A percentile compares a stretch with the other conserved stretches of the same genome.
Conservation (phyloP, 305 asterid species). For the Plantago lanceolata region DNA sequence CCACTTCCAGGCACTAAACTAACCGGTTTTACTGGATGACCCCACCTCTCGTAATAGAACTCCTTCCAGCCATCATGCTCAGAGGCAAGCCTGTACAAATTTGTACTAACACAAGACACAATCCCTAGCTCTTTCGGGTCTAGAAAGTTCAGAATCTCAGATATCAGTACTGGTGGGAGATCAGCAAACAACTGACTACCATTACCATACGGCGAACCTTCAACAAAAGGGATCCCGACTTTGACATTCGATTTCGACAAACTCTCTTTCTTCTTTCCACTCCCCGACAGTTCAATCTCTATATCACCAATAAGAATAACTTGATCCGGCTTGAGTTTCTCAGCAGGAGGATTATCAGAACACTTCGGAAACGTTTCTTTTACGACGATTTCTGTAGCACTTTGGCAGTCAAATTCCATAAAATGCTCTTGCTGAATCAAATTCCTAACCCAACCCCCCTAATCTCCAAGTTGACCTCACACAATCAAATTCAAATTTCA, state of each 20-base stretch:
- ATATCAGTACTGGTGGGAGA: slow-evolving; percentile 69
- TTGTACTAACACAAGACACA: slow-evolving; percentile 68
- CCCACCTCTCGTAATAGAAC: slow-evolving; percentile 90
- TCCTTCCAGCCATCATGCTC: slow-evolving; percentile 87
- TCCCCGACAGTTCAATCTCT: slow-evolving; percentile 24
- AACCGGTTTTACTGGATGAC: slow-evolving; percentile 40
- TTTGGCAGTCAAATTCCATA: slow-evolving; percentile 95
- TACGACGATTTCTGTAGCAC: slow-evolving; percentile 37
- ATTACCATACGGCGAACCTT: slow-evolving; percentile 22
- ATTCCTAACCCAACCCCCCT: slow-evolving; percentile 9
- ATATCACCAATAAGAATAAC: slow-evolving; percentile 15
- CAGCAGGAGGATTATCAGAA: slow-evolving; percentile 29
- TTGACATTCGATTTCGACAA: slow-evolving; percentile 27
- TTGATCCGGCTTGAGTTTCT: slow-evolving; percentile 27
- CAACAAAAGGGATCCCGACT: slow-evolving; percentile 34
- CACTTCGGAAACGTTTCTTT: slow-evolving; percentile 31
- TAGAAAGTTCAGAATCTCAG: slow-evolving; percentile 69
- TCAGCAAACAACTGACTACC: slow-evolving; percentile 45
- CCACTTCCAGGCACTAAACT: slow-evolving; percentile 41
- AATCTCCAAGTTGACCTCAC: slow-evolving; percentile 17
- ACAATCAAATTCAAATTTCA: neutral
- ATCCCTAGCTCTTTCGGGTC: slow-evolving; percentile 87
- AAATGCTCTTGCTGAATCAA: slow-evolving; percentile 29
- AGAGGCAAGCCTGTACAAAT: slow-evolving; percentile 60
- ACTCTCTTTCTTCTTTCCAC: slow-evolving; percentile 28